Percentiles rank a stretch among this genome's conserved stretches.
These are phyloP conservation scores for Thelonectria discophora DNA, from an alignment of 2,329 filamentous ascomycete genomes.

Conservation along the genomic window DNA sequence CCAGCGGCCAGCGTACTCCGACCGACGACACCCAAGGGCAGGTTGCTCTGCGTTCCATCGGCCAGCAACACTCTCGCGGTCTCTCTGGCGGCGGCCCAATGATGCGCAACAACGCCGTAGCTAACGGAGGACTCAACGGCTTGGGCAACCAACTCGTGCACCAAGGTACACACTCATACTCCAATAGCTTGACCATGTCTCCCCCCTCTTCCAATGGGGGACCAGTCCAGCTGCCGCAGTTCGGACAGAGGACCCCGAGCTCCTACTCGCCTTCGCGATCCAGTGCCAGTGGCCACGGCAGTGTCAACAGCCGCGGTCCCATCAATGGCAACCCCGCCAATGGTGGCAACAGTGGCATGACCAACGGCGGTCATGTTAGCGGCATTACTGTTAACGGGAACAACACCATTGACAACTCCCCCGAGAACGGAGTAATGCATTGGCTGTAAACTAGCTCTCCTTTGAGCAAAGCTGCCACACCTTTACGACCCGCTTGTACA, in stretches of 20 bases:
- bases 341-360: not conserved
- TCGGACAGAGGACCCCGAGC: slow-evolving; percentile 40
- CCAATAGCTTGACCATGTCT: slow-evolving; percentile 44
- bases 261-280: slow-evolving; percentile 40
- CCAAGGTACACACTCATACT: slow-evolving; percentile 49
- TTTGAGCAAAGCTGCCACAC: slow-evolving; percentile 36
- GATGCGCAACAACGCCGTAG: slow-evolving; percentile 43
- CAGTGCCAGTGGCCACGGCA: slow-evolving; percentile 39
- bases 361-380: slow-evolving; percentile 28
- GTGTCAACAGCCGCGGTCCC: slow-evolving; percentile 18
- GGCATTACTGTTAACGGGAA: slow-evolving; percentile 15
- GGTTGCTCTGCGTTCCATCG: slow-evolving; percentile 56
- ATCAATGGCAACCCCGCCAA: slow-evolving; percentile 19
- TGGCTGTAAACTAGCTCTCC: slow-evolving; percentile 50
- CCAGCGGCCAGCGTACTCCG: slow-evolving; percentile 61
- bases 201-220: slow-evolving; percentile 39
- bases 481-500: slow-evolving; percentile 46
- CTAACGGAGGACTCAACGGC: slow-evolving; percentile 37
- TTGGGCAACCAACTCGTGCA: slow-evolving; percentile 39
- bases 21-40: slow-evolving; percentile 64
- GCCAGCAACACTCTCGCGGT: slow-evolving; percentile 52
- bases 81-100: slow-evolving; percentile 53
- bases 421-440: slow-evolving; percentile 47
- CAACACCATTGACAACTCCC: slow-evolving; percentile 23
- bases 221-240: slow-evolving; percentile 43